A percentile compares a stretch with the other conserved stretches of the same genome.
Evolutionary conservation across 2,329 filamentous ascomycete genomes (phyloP).

Genomic region (Thielaviopsis ethacetica): DNA sequence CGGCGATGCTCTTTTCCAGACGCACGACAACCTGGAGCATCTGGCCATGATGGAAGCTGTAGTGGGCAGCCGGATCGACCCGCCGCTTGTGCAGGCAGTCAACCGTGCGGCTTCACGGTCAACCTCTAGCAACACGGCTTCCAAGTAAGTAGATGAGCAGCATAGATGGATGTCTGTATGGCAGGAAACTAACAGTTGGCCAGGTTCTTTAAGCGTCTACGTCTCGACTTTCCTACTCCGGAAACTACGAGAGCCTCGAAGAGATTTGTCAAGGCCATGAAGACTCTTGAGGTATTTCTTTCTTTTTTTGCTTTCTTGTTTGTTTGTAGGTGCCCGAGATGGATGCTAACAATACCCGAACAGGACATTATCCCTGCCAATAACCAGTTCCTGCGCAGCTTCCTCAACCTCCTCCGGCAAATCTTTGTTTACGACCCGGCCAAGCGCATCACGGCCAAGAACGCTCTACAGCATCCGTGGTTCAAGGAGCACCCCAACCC

Average conservation of each 20-base stretch:
- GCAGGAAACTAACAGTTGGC: not conserved
- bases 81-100: conserved; percentile 38
- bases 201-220: conserved; percentile 51
- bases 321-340: not conserved
- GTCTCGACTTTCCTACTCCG: conserved; percentile 46
- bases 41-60: conserved; percentile 63
- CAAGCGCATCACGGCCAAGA: conserved; percentile 48
- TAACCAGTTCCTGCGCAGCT: conserved; percentile 42
- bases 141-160: conserved; percentile 35
- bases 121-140: conserved; percentile 41
- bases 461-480: conserved; percentile 51
- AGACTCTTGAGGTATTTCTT: conserved; percentile 38
- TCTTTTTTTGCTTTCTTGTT: not conserved
- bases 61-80: conserved; percentile 41
- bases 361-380: conserved; percentile 49
- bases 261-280: conserved; percentile 58
- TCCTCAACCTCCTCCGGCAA: conserved; percentile 46
- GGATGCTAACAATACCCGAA: conserved; percentile 12
- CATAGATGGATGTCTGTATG: not conserved
- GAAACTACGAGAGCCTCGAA: conserved; percentile 49
- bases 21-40: conserved; percentile 56
- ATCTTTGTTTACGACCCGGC: conserved; percentile 54
- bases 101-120: conserved; percentile 38
- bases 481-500: conserved; percentile 46
- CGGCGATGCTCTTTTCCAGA: conserved; percentile 55